Conservation (phyloP, 139 green algal genomes). For the Astrephomene gubernaculifera region DNA sequence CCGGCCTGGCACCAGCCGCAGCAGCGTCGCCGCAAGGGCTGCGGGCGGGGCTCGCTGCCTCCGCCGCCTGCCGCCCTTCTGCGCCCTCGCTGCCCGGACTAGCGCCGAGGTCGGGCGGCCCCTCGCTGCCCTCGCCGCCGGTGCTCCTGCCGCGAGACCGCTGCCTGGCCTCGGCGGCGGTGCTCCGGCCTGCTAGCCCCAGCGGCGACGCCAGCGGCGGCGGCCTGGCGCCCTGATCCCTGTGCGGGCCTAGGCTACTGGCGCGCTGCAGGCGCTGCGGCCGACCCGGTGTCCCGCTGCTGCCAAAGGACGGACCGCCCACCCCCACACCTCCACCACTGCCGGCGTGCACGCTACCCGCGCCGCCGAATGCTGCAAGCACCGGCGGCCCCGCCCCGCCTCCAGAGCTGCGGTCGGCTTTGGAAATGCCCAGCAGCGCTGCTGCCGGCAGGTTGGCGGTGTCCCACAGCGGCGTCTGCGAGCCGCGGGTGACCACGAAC, state of each 20-base stretch:
- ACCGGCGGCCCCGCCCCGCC: not conserved
- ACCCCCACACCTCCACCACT: not conserved
- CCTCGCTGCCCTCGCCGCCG: no score
- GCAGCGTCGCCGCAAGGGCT: not conserved
- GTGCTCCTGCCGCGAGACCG: no score
- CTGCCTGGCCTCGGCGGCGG: not conserved
- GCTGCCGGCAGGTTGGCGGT: not conserved
- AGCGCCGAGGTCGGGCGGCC: no score
- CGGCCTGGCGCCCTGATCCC: not conserved
- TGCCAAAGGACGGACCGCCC: not conserved
- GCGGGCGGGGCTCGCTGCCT: no score
- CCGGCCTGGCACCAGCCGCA: not conserved
- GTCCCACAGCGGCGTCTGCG: constrained; percentile 33
- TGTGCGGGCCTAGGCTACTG: not conserved
- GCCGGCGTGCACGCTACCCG: not conserved
- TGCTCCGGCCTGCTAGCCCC: not conserved
- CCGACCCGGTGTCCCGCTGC: not conserved
- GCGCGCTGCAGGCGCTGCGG: constrained; percentile 4
- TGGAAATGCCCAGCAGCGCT: not conserved
- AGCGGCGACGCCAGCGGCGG: not conserved
- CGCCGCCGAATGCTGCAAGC: not conserved
- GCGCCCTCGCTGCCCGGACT: no score
- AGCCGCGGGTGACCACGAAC: constrained; percentile 36
- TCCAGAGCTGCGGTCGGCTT: not conserved
- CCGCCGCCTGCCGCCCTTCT: no score